phyloP scores from a whole-genome alignment of 2,329 filamentous ascomycete genomes.

The Xylaria sp. region DNA sequence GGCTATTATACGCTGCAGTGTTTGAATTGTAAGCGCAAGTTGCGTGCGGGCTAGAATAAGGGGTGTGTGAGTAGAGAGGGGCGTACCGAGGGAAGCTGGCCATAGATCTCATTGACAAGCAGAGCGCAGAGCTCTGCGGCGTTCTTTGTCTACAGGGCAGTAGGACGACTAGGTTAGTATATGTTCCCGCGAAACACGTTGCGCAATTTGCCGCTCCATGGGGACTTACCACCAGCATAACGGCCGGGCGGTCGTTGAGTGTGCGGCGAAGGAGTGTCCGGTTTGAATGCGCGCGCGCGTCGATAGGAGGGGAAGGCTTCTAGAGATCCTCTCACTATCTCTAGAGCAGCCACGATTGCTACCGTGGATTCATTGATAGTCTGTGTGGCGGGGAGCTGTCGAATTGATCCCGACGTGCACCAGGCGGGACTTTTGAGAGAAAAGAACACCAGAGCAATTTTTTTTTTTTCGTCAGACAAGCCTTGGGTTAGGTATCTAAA shows the following conservation, averaged over 20 bases:
- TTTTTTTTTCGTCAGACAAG: background rate
- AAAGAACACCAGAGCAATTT: slow-evolving; percentile 19
- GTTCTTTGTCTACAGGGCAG: slow-evolving; percentile 65
- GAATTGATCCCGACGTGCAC: background rate
- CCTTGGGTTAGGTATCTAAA: background rate
- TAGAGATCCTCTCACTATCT: slow-evolving; percentile 80
- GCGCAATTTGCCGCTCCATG: background rate
- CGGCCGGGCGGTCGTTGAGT: slow-evolving; percentile 19
- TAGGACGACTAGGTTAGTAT: slow-evolving; percentile 34
- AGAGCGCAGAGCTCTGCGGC: slow-evolving; percentile 88
- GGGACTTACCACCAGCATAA: slow-evolving; percentile 44
- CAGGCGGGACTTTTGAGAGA: background rate
- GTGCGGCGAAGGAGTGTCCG: slow-evolving; percentile 20
- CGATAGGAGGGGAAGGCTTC: slow-evolving; percentile 55
- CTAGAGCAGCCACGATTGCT: slow-evolving; percentile 76
- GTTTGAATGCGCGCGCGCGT: slow-evolving; percentile 24
- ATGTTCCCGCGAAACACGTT: background rate
- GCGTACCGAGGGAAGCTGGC: slow-evolving; percentile 88
- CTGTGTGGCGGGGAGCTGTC: slow-evolving; percentile 8
- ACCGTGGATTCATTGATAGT: slow-evolving; percentile 66
- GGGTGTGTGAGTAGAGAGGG: background rate
- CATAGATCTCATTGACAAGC: slow-evolving; percentile 86
- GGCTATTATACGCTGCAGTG: slow-evolving; percentile 77
- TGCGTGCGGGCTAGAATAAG: background rate
- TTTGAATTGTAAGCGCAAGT: slow-evolving; percentile 24